These are phyloP conservation scores for Pythium myriotylum DNA, from an alignment of 352 stramenopile species.

Conservation along the genomic window DNA sequence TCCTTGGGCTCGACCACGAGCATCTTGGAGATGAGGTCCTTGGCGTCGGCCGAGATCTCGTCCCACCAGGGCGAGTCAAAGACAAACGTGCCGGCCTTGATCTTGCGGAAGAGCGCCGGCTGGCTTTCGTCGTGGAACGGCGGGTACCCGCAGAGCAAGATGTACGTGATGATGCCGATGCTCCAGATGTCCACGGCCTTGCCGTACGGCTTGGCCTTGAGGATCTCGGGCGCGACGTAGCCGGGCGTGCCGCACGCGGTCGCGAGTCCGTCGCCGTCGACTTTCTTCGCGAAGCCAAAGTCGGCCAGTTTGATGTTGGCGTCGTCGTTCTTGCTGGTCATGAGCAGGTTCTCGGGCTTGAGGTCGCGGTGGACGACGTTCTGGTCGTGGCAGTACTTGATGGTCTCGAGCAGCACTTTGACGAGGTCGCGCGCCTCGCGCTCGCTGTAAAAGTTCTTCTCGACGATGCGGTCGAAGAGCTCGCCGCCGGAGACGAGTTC, in stretches of 20 bases:
- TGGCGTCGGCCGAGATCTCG: conserved; percentile 68
- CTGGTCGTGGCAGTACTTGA: conserved; percentile 83
- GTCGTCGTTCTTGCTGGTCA: conserved; percentile 70
- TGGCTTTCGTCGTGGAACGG: conserved; percentile 93
- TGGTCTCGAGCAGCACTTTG: conserved; percentile 77
- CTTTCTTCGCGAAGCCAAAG: conserved; percentile 85
- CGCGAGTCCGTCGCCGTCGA: conserved; percentile 56
- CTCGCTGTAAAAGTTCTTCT: conserved; percentile 89
- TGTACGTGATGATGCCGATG: conserved; percentile 91
- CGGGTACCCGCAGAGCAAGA: conserved; percentile 81
- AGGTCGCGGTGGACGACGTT: conserved; percentile 87
- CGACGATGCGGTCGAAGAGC: conserved; percentile 87
- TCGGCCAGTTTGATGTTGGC: conserved; percentile 84
- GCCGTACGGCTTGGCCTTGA: conserved; percentile 70
- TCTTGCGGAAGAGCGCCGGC: conserved; percentile 67
- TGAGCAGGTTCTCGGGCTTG: conserved; percentile 89
- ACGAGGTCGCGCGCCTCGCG: conserved; percentile 77
- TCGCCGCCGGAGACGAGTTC: conserved; percentile 93
- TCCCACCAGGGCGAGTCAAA: conserved; percentile 87
- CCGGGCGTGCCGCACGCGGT: conserved; percentile 76
- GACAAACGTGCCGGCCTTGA: conserved; percentile 71
- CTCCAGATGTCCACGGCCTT: conserved; percentile 90
- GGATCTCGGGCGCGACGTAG: conserved; percentile 84
- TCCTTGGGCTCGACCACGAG: conserved; percentile 86
- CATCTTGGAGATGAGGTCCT: conserved; percentile 91